Evolutionary conservation across 208 protist genomes (phyloP), one percentile per base, ranked within the genome.

Genomic region (Zelonia costaricensis): DNA sequence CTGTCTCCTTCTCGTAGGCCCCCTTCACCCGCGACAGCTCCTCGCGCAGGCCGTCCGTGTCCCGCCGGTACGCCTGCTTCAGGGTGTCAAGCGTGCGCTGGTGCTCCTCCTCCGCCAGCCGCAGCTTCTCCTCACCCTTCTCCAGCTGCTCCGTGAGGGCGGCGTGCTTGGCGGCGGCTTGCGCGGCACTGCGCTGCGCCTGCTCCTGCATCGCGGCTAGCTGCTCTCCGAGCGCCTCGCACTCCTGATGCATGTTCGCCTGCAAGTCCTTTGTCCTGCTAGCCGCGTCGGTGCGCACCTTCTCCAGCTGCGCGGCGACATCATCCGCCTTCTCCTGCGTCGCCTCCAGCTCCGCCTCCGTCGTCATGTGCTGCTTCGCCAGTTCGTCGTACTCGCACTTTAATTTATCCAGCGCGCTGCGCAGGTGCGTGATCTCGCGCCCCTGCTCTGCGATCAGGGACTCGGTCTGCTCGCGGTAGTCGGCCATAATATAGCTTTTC

Each of bases 381-480:
- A 88, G 43, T 18, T 57, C 62, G 35, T 88, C 78, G 52, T 74
- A 79, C 63, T 83, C 69, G 18, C 69, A 69, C 28, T 80, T 86
- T 22, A 72, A 47, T 53, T 74, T 71, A 28, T 88, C 78, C 25
- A 92, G 60, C 13, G 74, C 69, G 7, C 39, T 48, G n/a, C 84
- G 83, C 59, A 93, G 74, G 9, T 54, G 51, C 1, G 89, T 93
- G 49, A 95, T 92, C 70, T 95, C 86, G 27, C 80, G 73, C 10
- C 86, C 89, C 53, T 95, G 86, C 67, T 95, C 86, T 15, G 79
- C 76, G 48, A 95, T 93, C 46, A 95, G 80, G 38, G 80, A 62
- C 72, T 95, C 86, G 12, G 89, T 95, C 68, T 95, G 83, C 47
- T 87, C 76, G n/a, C 89, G 75, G 67, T 95, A 95, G 59, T 91